A percentile compares a stretch with the other conserved stretches of the same genome.
Conservation (phyloP, 139 green algal genomes). For the Volvox reticuliferus region DNA sequence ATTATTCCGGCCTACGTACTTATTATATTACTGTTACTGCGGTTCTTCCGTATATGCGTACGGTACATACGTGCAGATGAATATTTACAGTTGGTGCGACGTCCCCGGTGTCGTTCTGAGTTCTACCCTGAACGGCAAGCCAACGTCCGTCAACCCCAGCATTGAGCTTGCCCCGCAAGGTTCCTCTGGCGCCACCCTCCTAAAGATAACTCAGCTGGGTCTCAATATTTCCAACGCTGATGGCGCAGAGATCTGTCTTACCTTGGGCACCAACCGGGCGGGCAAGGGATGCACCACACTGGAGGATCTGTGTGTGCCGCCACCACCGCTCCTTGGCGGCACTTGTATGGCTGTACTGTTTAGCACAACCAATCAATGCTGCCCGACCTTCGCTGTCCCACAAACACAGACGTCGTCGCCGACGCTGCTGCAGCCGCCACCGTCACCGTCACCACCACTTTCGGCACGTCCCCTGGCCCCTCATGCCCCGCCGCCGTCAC, state of each 20-base stretch:
- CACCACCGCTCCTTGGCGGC: no score
- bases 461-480: no score
- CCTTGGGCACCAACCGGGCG: neutral
- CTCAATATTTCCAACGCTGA: neutral
- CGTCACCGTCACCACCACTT: no score
- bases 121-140: neutral
- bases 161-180: neutral
- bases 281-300: neutral
- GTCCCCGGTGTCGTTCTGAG: neutral
- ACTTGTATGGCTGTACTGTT: neutral
- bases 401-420: no score
- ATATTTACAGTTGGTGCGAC: no score
- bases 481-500: no score
- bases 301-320: slow-evolving; percentile 10
- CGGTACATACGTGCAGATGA: no score
- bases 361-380: neutral
- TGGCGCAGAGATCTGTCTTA: slow-evolving; percentile 1
- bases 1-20: no score
- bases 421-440: no score
- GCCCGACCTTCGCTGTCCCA: no score
- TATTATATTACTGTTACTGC: no score
- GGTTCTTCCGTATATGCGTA: no score
- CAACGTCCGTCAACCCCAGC: neutral
- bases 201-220: neutral
- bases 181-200: neutral